Percentiles rank a stretch among this genome's conserved stretches.
Evolutionary conservation across 345 rosid genomes (phyloP).

Genomic region (Dipteronia dyeriana): DNA sequence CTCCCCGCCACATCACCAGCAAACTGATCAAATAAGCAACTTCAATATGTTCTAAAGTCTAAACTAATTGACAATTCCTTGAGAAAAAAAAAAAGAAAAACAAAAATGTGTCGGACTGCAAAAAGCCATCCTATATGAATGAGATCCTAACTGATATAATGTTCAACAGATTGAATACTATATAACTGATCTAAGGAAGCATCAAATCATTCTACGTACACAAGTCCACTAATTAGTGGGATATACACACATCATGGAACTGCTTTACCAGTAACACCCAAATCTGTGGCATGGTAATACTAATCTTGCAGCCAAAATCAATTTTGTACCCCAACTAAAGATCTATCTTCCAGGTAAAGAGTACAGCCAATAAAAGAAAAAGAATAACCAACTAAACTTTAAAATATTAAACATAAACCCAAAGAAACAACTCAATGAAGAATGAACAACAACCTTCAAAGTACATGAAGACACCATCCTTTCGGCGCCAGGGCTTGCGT

Average conservation of each 20-base stretch:
- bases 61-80: background rate
- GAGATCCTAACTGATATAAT: constrained; percentile 28
- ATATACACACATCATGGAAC: constrained; percentile 23
- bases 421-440: background rate
- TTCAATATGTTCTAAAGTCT: background rate
- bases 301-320: background rate
- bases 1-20: constrained; percentile 46
- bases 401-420: background rate
- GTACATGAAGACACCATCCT: constrained; percentile 97
- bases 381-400: background rate
- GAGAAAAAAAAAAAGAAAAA: background rate
- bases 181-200: constrained; percentile 33
- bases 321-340: background rate
- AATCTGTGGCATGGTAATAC: background rate
- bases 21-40: background rate
- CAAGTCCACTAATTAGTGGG: background rate
- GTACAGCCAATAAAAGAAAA: background rate
- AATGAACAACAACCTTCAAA: constrained; percentile 56
- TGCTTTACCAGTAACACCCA: constrained; percentile 27
- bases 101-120: constrained; percentile 18
- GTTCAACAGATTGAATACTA: constrained; percentile 18
- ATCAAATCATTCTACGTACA: constrained; percentile 18
- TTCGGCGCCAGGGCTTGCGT: constrained; percentile 97
- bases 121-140: constrained; percentile 22
- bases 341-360: background rate